Evolutionary conservation across 2,329 filamentous ascomycete species (phyloP), one percentile per base, ranked within the genome.

Genomic region (Apiospora rasikravindrae): DNA sequence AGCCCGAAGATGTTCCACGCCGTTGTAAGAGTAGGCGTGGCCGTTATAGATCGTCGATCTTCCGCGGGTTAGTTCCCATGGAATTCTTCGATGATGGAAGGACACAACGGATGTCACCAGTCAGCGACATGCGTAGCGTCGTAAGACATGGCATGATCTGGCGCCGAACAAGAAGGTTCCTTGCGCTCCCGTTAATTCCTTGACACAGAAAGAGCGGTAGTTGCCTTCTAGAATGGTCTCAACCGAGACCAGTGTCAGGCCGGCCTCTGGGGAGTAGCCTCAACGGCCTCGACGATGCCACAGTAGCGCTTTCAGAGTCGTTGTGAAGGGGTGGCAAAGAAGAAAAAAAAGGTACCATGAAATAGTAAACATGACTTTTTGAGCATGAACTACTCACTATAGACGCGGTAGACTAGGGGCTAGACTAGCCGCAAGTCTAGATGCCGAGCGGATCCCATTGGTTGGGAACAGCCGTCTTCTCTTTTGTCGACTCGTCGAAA

Each of bases 21-120:
- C 40, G 26, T 37, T 19, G 29, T 37, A 16, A 68, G 26, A 45
- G 40, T 44, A 40, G 37, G 44, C 37, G 13, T 68, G 66, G 37
- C 66, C n/a, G 37, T 37, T 33, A 61, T n/a, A 61, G 53, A 61
- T 37, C 53, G 53, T 61, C 53, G 29, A 61, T 37, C 53, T 61
- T 37, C 53, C 19, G 29, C 10, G 53, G 4, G 2, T 16, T 61
- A 37, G 53, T 29, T 19, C 26, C 29, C 22, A 19, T 19, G 53
- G 53, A 61, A 29, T 29, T 53, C 49, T 22, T 33, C 53, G 29
- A 11, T 26, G 47, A n/a, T 4, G 26, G 16, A 22, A 57, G 53
- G 26, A 22, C 53, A 22, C 19, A 61, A 37, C 53, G 29, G 7
- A 19, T 29, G 49, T 13, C 11, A 29, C n/a, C 49, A 53, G 24